phyloP scores from a whole-genome alignment of 1,284 basidiomycete genomes.

The Cryptococcus hybrid region DNA sequence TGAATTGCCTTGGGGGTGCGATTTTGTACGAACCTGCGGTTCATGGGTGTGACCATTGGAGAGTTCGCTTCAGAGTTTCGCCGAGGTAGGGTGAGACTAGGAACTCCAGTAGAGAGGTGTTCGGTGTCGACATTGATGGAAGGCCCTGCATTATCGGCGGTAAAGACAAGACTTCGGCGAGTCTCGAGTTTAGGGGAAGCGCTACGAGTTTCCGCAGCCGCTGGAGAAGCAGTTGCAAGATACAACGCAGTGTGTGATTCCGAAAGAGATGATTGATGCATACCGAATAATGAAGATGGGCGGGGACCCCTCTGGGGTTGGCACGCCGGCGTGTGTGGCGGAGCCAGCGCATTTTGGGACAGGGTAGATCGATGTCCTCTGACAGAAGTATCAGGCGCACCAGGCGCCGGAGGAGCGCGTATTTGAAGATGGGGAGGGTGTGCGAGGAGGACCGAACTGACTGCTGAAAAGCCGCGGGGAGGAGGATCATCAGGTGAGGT shows the following conservation, averaged over 20 bases:
- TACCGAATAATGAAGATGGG: conserved; percentile 16
- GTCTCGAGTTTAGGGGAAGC: conserved; percentile 34
- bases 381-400: conserved; percentile 22
- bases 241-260: conserved; percentile 48
- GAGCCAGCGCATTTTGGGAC: conserved; percentile 12
- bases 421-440: conserved; percentile 28
- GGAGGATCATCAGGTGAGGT: neutral
- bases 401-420: conserved; percentile 4
- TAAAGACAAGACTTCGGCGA: conserved; percentile 36
- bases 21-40: conserved; percentile 19
- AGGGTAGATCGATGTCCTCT: conserved; percentile 24
- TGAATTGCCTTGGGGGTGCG: conserved; percentile 28
- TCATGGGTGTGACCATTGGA: conserved; percentile 19
- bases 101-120: conserved; percentile 1
- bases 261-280: conserved; percentile 43
- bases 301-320: conserved; percentile 6
- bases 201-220: conserved; percentile 22
- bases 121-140: conserved; percentile 11
- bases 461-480: conserved; percentile 26
- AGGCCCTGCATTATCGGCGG: conserved; percentile 36
- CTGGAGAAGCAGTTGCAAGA: conserved; percentile 44
- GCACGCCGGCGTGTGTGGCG: conserved; percentile 2
- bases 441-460: conserved; percentile 30
- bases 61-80: conserved; percentile 1
- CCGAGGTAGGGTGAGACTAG: conserved; percentile 8